Base-by-base conservation (phyloP, 805 yeast species). In the Wickerhamiella nectarea region DNA sequence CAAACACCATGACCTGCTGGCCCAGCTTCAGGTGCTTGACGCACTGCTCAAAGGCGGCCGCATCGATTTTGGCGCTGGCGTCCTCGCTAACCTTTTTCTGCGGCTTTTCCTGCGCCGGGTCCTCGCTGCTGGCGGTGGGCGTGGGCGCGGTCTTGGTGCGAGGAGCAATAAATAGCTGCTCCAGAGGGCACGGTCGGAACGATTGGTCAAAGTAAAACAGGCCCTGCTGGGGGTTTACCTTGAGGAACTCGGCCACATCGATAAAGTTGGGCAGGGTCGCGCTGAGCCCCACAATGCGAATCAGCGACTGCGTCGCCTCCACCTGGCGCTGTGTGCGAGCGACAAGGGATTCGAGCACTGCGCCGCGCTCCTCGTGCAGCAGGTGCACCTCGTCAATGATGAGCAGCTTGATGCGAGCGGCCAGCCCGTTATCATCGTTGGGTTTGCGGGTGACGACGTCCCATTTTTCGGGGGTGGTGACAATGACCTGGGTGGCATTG, bases 321-420 rank as follows among this genome's bases (percentile, higher is more conserved):
- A 91, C 97, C 56, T 87, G 96, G 46, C 98, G 68, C 48, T 87
- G 69, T 0, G 98, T 91, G 62, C 97, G 75, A 0, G 96, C 95
- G 3, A 87, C 95, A 42, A 87, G 66, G 0, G 96, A 86, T 60
- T 91, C 98, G 49, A 91, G 84, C 6, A 91, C 98, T 7, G 96
- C 84, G 54, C 98, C 98, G 93, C 98, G 75, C 45, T 91, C 98
- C 72, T 91, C 98, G 54, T 91, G 97, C 43, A 91, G 69, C 56
- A 91, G 67, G 69, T 91, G 98, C 0, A 91, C 97, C 63, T 91
- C 98, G 68, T 91, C 98, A 48, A 91, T 87, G 47, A 91, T 84
- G 46, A 91, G 64, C 11, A 91, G 64, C 59, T 79, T 83, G 8
- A 91, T 93, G 53, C 85, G 86, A 10, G 81, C 75, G 2, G 84